These are phyloP conservation scores for Lathyrus aphaca DNA, from an alignment of 306 rosid genomes.

Conservation along the genomic window DNA sequence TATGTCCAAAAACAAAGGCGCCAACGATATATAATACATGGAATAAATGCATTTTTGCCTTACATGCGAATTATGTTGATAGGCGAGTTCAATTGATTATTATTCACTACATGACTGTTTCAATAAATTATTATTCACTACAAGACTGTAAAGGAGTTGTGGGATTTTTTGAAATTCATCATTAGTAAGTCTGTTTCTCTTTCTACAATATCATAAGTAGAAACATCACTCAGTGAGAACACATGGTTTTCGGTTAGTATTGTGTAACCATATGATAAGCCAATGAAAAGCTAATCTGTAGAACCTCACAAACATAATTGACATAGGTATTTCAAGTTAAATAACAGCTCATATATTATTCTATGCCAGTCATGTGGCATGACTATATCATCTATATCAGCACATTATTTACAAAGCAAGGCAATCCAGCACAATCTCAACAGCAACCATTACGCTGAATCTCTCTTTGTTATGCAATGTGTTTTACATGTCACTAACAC, in stretches of 20 bases:
- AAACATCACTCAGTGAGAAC: neutral
- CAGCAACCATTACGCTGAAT: neutral
- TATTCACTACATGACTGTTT: too few species aligned
- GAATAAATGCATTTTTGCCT: too few species aligned
- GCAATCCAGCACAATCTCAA: neutral
- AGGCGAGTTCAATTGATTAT: too few species aligned
- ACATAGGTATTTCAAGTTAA: neutral
- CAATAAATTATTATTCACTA: too few species aligned
- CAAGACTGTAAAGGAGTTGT: too few species aligned
- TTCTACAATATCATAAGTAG: neutral
- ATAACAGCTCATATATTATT: neutral
- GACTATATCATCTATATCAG: constrained; percentile 1
- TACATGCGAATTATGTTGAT: too few species aligned
- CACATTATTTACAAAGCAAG: neutral
- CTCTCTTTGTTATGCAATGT: neutral
- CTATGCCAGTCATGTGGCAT: neutral
- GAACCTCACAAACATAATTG: neutral
- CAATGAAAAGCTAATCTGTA: too few species aligned
- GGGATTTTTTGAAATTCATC: too few species aligned
- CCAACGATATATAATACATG: too few species aligned
- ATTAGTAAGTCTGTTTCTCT: too few species aligned
- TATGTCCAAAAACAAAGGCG: too few species aligned
- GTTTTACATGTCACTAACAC: neutral
- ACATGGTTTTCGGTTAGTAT: neutral
- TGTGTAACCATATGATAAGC: too few species aligned